Evolutionary conservation across 495 filamentous ascomycete genomes (phyloP), one percentile per base, ranked within the genome.

Genomic region (Corynascus novoguineensis): DNA sequence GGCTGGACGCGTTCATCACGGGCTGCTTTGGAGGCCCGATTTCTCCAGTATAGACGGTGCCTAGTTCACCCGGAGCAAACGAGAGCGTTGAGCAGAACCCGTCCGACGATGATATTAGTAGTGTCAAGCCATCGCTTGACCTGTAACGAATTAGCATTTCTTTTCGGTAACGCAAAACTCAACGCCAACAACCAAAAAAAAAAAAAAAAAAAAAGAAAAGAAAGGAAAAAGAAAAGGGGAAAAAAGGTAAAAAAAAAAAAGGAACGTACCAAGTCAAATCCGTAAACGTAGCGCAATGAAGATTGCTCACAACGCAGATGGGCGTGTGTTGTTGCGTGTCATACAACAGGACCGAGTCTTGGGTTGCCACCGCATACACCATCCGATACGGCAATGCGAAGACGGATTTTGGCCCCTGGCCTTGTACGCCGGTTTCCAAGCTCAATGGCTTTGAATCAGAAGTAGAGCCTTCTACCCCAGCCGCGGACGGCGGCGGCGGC

Each of bases 241-340:
- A n/a, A n/a, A n/a, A n/a, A n/a, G n/a, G n/a, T n/a, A n/a, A n/a
- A n/a, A n/a, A n/a, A n/a, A n/a, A n/a, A n/a, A n/a, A n/a, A n/a
- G n/a, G n/a, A n/a, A 72, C 83, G 69, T 81, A 97, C 95, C 95
- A 99, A 22, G 88, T 87, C 58, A 99, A 71, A 72, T 99, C 95
- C 1, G 95, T 97, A 64, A 99, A 99, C 0, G 92, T 96, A 7
- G 95, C 91, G 70, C 89, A 96, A 61, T 99, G 95, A 47, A 99
- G 66, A 64, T 99, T 99, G 80, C 89, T 97, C 21, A 97, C 90
- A 17, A 96, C 74, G 70, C 88, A 93, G 27, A 99, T 75, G 4
- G 95, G 93, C 3, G 89, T 93, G 58, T 90, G 84, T 63, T 99
- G 95, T 64, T 99, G 95, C 0, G 95, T 99, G 68, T 99, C 95